Evolutionary conservation across 2,329 filamentous ascomycete genomes (phyloP).

Genomic region (Beauveria sp.): DNA sequence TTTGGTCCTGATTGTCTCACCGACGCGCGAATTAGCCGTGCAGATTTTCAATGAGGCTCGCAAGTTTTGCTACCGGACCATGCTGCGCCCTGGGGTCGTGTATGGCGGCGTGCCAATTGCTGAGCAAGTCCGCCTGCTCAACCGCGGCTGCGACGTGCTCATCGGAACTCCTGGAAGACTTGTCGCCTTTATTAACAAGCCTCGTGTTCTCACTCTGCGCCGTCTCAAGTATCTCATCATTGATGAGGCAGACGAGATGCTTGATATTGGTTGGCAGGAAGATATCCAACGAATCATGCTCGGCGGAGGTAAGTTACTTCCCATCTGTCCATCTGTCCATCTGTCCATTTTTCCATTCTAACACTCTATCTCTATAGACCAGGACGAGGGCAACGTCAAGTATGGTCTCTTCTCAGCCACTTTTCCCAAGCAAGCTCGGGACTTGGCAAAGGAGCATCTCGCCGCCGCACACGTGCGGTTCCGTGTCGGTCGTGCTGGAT

Average conservation of each 20-base stretch:
- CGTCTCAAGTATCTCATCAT: constrained; percentile 78
- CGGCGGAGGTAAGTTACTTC: constrained; percentile 60
- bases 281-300: constrained; percentile 69
- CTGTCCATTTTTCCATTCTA: constrained; percentile 14
- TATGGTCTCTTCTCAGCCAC: constrained; percentile 91
- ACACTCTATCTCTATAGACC: constrained; percentile 45
- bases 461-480: constrained; percentile 68
- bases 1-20: constrained; percentile 75
- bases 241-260: constrained; percentile 92
- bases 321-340: no score
- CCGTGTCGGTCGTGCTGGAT: constrained; percentile 79
- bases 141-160: constrained; percentile 80
- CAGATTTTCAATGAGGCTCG: constrained; percentile 95
- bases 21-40: constrained; percentile 81
- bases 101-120: constrained; percentile 76
- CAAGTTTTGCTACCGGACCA: constrained; percentile 87
- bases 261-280: constrained; percentile 69
- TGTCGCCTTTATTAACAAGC: constrained; percentile 71
- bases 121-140: constrained; percentile 65
- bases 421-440: constrained; percentile 73
- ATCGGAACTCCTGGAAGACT: constrained; percentile 85
- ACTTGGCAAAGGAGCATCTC: constrained; percentile 70
- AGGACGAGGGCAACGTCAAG: constrained; percentile 62
- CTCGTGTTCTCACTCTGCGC: constrained; percentile 59
- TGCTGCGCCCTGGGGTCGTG: constrained; percentile 82